These are phyloP conservation scores for Cytospora paraplurivora DNA, from an alignment of 2,329 filamentous ascomycete genomes.

Conservation along the genomic window DNA sequence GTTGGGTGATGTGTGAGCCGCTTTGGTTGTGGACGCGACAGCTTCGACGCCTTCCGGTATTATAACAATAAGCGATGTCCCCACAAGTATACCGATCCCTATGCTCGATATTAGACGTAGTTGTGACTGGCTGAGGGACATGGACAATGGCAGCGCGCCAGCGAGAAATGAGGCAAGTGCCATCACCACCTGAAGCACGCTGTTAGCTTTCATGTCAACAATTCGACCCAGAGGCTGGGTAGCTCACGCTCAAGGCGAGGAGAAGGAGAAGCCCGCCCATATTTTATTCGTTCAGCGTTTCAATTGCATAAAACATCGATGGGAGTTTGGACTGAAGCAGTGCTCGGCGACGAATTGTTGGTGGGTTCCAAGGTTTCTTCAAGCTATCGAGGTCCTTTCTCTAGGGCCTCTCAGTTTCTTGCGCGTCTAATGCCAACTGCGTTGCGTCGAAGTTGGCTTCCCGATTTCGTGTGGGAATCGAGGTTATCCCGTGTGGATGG, in stretches of 20 bases:
- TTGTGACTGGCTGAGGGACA: slow-evolving; percentile 84
- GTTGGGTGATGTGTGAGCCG: slow-evolving; percentile 42
- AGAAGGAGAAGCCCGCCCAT: slow-evolving; percentile 40
- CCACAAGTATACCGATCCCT: slow-evolving; percentile 90
- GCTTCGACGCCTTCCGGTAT: slow-evolving; percentile 96
- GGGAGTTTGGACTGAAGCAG: neutral
- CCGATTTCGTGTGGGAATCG: neutral
- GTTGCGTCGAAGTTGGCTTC: slow-evolving; percentile 3
- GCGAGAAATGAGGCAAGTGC: slow-evolving; percentile 75
- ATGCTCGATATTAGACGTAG: slow-evolving; percentile 87
- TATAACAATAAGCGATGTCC: slow-evolving; percentile 93
- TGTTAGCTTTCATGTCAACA: slow-evolving; percentile 31
- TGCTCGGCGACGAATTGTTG: neutral
- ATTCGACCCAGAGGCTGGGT: slow-evolving; percentile 31
- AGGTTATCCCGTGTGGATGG: neutral
- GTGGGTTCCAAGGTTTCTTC: neutral
- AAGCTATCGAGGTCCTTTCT: slow-evolving; percentile 13
- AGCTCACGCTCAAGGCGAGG: slow-evolving; percentile 37
- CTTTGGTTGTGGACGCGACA: slow-evolving; percentile 63
- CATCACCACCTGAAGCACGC: slow-evolving; percentile 38
- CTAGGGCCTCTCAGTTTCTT: neutral
- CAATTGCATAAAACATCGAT: slow-evolving; percentile 19
- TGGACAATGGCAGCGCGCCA: slow-evolving; percentile 85
- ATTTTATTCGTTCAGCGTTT: slow-evolving; percentile 18
- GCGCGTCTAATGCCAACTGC: neutral